Evolutionary conservation across 345 rosid genomes (phyloP), one percentile per base, ranked within the genome.

Genomic region (Syzygium aqueum): DNA sequence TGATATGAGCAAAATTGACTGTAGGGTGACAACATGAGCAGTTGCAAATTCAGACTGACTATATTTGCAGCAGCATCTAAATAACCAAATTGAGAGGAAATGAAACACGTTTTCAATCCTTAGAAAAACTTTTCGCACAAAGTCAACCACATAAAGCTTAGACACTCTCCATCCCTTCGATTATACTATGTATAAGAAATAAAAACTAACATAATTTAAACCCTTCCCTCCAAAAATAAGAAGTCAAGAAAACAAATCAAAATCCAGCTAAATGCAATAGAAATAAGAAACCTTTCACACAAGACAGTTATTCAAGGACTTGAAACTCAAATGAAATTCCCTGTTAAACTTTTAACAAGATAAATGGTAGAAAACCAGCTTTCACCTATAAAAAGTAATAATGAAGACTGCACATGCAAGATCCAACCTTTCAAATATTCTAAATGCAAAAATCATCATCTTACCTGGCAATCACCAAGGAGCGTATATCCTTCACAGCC

Each of bases 401-500:
- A 37, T 19, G 49, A 25, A 73, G 82, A 73, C 49, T 28, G 65
- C 51, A 40, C 63, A 63, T 52, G 57, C 78, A 87, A 84, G 43
- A 84, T 56, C 59, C 59, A 84, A 28, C 43, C 43, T n/a, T 40
- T 52, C 43, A 33, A 6, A 53, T 84, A 51, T 84, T 40, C 22
- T 40, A 84, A 17, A 27, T 84, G 59, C 54, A 84, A 84, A 50
- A 53, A 33, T 28, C 14, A 57, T 33, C 49, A 73, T 37, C 77
- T 87, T 88, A 95, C 99, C 99, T 96, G 92, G 95, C 96, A 89
- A 33, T 87, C 89, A 95, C 87, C 90, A 95, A 91, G 65, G 95
- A 90, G 88, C 91, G 95, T 88, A 97, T 94, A 87, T 92, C 96
- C 87, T 88, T 91, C 86, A 94, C 93, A 92, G 99, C 99, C 92